A percentile compares a stretch with the other conserved stretches of the same genome.
These are phyloP conservation scores for Entomortierella chlamydospora DNA, from an alignment of 192 early-diverging fungal genomes.

Conservation along the genomic window DNA sequence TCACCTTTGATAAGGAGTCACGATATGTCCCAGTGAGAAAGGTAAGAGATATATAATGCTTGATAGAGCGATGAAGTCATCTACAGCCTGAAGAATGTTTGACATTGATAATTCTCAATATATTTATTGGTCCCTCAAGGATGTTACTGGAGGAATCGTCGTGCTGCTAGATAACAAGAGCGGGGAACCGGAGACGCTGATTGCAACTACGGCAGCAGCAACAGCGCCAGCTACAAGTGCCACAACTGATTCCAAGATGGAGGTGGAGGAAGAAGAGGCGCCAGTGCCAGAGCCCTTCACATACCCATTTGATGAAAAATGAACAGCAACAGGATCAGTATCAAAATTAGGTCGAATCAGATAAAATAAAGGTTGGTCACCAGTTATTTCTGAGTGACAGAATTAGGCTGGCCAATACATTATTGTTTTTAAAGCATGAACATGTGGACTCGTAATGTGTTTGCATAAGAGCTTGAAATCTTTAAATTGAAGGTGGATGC, in stretches of 20 bases:
- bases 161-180: constrained; percentile 84
- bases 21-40: constrained; percentile 94
- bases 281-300: constrained; percentile 84
- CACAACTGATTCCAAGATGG: constrained; percentile 50
- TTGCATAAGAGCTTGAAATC: too few species aligned
- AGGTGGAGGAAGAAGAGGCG: constrained; percentile 69
- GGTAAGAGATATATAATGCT: constrained; percentile 46
- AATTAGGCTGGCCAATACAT: too few species aligned
- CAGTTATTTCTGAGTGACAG: too few species aligned
- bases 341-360: too few species aligned
- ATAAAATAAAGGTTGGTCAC: too few species aligned
- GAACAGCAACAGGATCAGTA: too few species aligned
- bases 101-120: neutral
- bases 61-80: neutral
- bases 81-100: neutral
- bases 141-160: constrained; percentile 85
- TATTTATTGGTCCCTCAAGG: constrained; percentile 49
- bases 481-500: too few species aligned
- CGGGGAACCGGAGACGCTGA: constrained; percentile 84
- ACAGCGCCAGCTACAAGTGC: constrained; percentile 1
- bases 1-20: constrained; percentile 85
- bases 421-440: too few species aligned
- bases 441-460: too few species aligned
- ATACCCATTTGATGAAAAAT: constrained; percentile 82
- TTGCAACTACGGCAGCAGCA: constrained; percentile 57